phyloP scores from a whole-genome alignment of 1,139 yeast genomes.

The Kodamaea suecica region DNA sequence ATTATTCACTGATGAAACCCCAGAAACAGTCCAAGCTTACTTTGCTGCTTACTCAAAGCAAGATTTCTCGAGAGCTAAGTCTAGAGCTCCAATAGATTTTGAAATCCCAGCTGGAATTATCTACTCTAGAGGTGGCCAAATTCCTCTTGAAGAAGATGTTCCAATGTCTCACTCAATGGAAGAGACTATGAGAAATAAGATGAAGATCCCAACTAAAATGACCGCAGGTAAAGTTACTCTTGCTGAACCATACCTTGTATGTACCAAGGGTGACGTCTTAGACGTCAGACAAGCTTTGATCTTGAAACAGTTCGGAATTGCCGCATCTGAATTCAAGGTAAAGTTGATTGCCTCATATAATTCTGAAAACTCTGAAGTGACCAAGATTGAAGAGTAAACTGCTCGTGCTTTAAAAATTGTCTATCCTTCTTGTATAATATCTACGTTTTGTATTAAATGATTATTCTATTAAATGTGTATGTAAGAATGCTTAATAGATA shows the following conservation, averaged over 20 bases:
- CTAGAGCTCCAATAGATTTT: constrained; percentile 78
- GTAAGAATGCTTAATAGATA: too few species aligned
- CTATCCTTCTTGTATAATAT: not conserved
- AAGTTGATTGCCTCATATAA: constrained; percentile 74
- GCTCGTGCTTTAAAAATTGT: constrained; percentile 1
- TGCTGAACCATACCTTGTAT: constrained; percentile 74
- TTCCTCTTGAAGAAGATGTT: constrained; percentile 86
- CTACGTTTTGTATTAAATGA: not conserved
- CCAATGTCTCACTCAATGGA: constrained; percentile 96
- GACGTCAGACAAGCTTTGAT: constrained; percentile 91
- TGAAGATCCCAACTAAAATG: constrained; percentile 87
- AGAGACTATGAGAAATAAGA: constrained; percentile 82
- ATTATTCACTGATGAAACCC: constrained; percentile 81
- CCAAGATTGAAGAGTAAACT: constrained; percentile 17
- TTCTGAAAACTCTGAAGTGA: constrained; percentile 43
- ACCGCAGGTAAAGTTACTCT: constrained; percentile 83
- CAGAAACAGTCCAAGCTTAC: constrained; percentile 80
- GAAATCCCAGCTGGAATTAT: constrained; percentile 85
- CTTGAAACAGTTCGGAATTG: constrained; percentile 92
- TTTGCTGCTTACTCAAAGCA: constrained; percentile 73
- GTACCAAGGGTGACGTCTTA: constrained; percentile 72
- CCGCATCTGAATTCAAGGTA: constrained; percentile 87
- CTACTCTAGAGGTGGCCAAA: constrained; percentile 93
- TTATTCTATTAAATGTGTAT: not conserved
- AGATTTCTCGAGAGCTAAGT: constrained; percentile 89